phyloP scores from a whole-genome alignment of 441 rosid species.

The Croton setiger region DNA sequence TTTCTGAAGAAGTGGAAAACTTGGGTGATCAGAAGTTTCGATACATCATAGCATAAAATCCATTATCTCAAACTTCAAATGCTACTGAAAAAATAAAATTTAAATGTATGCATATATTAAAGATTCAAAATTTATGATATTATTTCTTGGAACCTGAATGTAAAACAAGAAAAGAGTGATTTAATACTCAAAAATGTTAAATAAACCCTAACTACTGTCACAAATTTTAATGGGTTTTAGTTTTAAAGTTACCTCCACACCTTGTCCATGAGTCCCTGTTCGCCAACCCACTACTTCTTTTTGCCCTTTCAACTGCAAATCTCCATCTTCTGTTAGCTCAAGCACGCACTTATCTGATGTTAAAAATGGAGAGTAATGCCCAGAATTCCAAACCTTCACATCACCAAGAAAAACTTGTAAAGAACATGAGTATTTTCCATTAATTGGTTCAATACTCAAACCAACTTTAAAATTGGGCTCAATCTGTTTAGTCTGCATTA shows the following conservation, averaged over 20 bases:
- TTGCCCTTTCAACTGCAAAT: slow-evolving; percentile 59
- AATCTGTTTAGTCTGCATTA: slow-evolving; percentile 41
- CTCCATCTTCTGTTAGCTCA: slow-evolving; percentile 62
- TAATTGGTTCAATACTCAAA: slow-evolving; percentile 55
- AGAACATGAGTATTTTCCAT: slow-evolving; percentile 56
- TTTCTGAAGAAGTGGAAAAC: too few species aligned
- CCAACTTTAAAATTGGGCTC: slow-evolving; percentile 58
- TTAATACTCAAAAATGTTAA: background rate
- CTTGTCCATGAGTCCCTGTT: slow-evolving; percentile 81
- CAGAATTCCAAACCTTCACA: slow-evolving; percentile 88
- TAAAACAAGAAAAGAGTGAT: background rate
- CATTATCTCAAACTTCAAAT: too few species aligned
- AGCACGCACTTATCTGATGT: slow-evolving; percentile 51
- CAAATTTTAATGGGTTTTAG: background rate
- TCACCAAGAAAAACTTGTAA: slow-evolving; percentile 73
- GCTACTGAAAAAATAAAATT: too few species aligned
- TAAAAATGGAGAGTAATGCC: slow-evolving; percentile 64
- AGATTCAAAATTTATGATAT: too few species aligned
- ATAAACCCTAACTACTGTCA: background rate
- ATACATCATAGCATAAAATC: too few species aligned
- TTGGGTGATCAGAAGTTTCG: too few species aligned
- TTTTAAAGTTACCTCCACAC: slow-evolving; percentile 84
- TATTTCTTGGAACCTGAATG: too few species aligned
- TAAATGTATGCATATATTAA: too few species aligned
- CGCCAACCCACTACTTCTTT: slow-evolving; percentile 60